Percentiles rank a stretch among this genome's conserved stretches.
These are phyloP conservation scores for Bimuria novae-zelandiae DNA, from an alignment of 2,329 filamentous ascomycete genomes.

Conservation along the genomic window DNA sequence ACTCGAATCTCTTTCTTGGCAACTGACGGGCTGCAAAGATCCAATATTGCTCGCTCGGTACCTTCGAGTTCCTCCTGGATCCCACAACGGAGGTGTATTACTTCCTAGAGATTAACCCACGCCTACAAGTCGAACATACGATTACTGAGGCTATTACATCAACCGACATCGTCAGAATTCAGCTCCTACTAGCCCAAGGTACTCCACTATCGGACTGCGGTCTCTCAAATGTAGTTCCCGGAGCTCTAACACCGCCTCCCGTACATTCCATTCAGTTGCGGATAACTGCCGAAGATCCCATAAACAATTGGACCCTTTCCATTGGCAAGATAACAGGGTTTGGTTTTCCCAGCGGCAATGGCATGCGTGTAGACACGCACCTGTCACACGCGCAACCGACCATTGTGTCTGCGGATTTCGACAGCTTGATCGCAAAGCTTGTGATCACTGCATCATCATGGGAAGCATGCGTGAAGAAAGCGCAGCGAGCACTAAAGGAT, in stretches of 20 bases:
- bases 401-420: constrained; percentile 60
- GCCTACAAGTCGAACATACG: constrained; percentile 66
- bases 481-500: constrained; percentile 60
- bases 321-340: constrained; percentile 64
- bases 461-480: constrained; percentile 58
- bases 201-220: constrained; percentile 45
- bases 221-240: constrained; percentile 25
- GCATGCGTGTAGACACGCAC: constrained; percentile 62
- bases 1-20: not conserved
- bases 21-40: constrained; percentile 48
- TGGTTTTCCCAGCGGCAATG: constrained; percentile 61
- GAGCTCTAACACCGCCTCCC: constrained; percentile 45
- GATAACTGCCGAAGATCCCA: constrained; percentile 61
- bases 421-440: constrained; percentile 64
- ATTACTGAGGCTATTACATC: constrained; percentile 62
- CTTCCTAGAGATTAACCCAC: constrained; percentile 65
- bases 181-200: constrained; percentile 61
- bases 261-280: constrained; percentile 60
- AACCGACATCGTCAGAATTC: constrained; percentile 60
- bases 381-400: constrained; percentile 50
- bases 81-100: constrained; percentile 56
- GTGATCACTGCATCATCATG: constrained; percentile 61
- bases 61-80: constrained; percentile 67
- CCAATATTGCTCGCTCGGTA: constrained; percentile 63
- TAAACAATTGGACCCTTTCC: constrained; percentile 59